Percentiles rank a stretch among this genome's conserved stretches.
phyloP scores from a whole-genome alignment of 306 rosid species.

The Sophora flavescens region DNA sequence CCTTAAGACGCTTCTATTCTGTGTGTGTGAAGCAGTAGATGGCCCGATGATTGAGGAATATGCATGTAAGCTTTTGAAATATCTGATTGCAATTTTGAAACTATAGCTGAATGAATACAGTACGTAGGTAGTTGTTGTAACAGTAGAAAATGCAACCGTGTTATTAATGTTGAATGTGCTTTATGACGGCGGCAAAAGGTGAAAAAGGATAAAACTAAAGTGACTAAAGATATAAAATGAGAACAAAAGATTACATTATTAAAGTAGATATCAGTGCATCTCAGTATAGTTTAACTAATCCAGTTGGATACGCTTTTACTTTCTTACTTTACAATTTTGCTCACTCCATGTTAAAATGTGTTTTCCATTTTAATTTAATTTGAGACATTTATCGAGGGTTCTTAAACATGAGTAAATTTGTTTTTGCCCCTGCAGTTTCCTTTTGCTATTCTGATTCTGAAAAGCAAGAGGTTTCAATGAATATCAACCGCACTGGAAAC shows the following conservation, averaged over 20 bases:
- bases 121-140: background rate
- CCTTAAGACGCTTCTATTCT: constrained; percentile 85
- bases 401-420: background rate
- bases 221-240: too few species aligned
- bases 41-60: constrained; percentile 99
- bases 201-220: too few species aligned
- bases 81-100: constrained; percentile 9
- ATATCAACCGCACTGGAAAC: constrained; percentile 81
- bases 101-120: constrained; percentile 12
- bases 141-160: constrained; percentile 11
- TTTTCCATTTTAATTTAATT: constrained; percentile 1
- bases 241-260: too few species aligned
- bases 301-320: too few species aligned
- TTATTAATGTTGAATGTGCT: constrained; percentile 17
- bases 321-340: too few species aligned
- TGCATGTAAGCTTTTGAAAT: constrained; percentile 68
- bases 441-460: constrained; percentile 83
- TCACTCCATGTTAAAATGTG: too few species aligned
- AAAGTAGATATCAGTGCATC: too few species aligned
- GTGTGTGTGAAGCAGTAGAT: constrained; percentile 81
- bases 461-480: constrained; percentile 85
- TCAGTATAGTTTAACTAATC: too few species aligned
- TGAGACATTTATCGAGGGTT: constrained; percentile 21
- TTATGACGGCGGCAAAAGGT: constrained; percentile 6
- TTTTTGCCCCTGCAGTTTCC: constrained; percentile 69